Conservation (phyloP, 352 stramenopile species). For the Globisporangium ultimum region DNA sequence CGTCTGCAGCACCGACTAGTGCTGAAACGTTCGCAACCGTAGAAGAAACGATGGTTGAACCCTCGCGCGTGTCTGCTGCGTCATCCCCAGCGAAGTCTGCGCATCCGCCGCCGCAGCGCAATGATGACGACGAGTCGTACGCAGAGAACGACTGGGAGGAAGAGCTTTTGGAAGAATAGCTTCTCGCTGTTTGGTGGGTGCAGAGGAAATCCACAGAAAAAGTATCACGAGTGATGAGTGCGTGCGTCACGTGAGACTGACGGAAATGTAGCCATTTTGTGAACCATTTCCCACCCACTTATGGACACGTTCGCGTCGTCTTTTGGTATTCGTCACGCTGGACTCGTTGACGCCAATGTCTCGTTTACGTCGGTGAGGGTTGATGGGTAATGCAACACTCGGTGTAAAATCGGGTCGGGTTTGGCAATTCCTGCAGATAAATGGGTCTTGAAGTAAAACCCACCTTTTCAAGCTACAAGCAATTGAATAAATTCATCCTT, state of each 20-base stretch:
- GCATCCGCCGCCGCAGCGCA: constrained; percentile 2
- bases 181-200: neutral
- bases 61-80: neutral
- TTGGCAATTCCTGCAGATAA: neutral
- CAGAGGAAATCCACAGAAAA: neutral
- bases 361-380: too few species aligned
- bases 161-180: constrained; percentile 27
- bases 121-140: constrained; percentile 41
- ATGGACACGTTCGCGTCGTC: neutral
- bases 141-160: constrained; percentile 65
- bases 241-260: neutral
- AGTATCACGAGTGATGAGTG: too few species aligned
- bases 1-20: neutral
- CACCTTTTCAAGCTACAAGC: neutral
- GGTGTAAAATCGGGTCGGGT: neutral
- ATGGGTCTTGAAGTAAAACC: neutral
- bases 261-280: neutral
- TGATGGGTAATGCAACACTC: neutral
- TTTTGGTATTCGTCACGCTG: neutral
- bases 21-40: neutral
- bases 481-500: neutral
- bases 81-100: constrained; percentile 12
- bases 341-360: neutral
- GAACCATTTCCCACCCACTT: neutral
- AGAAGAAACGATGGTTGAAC: neutral